These are phyloP conservation scores for Arachis monticola DNA, from an alignment of 331 rosid genomes.

Conservation along the genomic window DNA sequence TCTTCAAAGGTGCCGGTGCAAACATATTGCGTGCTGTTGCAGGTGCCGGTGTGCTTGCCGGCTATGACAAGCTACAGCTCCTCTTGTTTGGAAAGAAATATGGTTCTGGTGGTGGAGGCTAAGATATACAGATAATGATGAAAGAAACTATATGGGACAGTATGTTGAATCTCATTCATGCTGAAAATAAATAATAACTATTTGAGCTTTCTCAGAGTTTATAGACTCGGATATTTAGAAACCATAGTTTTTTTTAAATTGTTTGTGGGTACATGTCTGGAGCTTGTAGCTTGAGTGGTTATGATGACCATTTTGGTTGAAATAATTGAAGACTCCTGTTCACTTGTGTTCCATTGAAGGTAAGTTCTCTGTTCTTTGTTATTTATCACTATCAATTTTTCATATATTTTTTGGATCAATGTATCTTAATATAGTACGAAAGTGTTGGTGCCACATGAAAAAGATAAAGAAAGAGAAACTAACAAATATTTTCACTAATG, in stretches of 20 bases:
- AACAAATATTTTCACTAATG: too few relatives aligned
- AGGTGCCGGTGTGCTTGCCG: slow-evolving; percentile 83
- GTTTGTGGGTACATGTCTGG: slow-evolving; percentile 21
- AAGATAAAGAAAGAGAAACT: too few relatives aligned
- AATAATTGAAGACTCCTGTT: slow-evolving; percentile 26
- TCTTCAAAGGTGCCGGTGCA: slow-evolving; percentile 90
- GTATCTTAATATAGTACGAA: too few relatives aligned
- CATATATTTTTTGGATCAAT: too few relatives aligned
- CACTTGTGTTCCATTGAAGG: slow-evolving; percentile 10
- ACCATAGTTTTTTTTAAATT: slow-evolving; percentile 40
- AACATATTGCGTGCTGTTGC: slow-evolving; percentile 87
- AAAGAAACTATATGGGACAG: slow-evolving; percentile 18
- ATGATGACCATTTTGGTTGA: slow-evolving; percentile 17
- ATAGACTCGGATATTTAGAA: slow-evolving; percentile 29
- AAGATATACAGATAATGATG: slow-evolving; percentile 44
- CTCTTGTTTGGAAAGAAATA: slow-evolving; percentile 72
- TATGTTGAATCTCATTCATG: slow-evolving; percentile 25
- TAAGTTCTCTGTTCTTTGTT: too few relatives aligned
- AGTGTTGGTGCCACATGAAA: too few relatives aligned
- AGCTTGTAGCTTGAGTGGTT: slow-evolving; percentile 23
- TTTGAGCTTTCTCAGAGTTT: slow-evolving; percentile 10
- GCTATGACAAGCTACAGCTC: slow-evolving; percentile 77
- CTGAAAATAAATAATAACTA: slow-evolving; percentile 30
- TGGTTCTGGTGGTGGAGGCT: slow-evolving; percentile 82
- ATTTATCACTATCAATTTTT: too few relatives aligned